Base-by-base conservation (phyloP, 2,329 filamentous ascomycete genomes). In the Fusarium pseudocircinatum region DNA sequence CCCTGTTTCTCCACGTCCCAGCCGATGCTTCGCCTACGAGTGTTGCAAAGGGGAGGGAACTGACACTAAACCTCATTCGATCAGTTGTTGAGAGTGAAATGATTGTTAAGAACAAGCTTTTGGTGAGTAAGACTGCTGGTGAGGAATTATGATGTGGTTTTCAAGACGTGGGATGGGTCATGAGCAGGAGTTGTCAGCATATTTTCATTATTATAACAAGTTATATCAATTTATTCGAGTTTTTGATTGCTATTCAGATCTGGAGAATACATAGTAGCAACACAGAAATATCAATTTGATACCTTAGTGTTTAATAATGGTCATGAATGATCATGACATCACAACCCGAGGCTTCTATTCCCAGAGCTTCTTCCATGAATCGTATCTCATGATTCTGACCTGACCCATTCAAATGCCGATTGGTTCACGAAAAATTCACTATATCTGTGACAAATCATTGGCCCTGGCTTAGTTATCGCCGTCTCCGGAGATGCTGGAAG, bases 1-100 rank as follows among this genome's bases (percentile, higher is more conserved):
- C 93, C 10, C 81, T 91, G 4, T 95, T 95, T 79, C 82, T 95
- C 59, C 93, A 95, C 80, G 92, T 95, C 3, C 93, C 93, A 1
- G 86, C 88, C 12, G 85, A 88, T 32, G 84, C 86, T 14, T 85
- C 88, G 28, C 83, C 88, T 40, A 81, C 83, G 26, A 82, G 82
- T 22, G 76, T 92, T 16, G 78, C 79, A 30, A 82, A 79, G 6
- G 90, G 90, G 7, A 83, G 83, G n/a, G 84, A 87, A 65, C 79
- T 91, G 40, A 82, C 85, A 6, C 60, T 89, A 49, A 86, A 88
- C 74, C 79, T 92, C 68, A 87, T 92, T 63, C 82, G 87, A 69
- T 85, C 88, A 13, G 83, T 92, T 65, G 87, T 85, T 32, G 87
- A 90, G 81, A 86, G 85, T 74, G 85, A 87, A 77, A 54, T 83